Base-by-base conservation (phyloP, 192 early-diverging fungal species). In the Cetraspora pellucida region DNA sequence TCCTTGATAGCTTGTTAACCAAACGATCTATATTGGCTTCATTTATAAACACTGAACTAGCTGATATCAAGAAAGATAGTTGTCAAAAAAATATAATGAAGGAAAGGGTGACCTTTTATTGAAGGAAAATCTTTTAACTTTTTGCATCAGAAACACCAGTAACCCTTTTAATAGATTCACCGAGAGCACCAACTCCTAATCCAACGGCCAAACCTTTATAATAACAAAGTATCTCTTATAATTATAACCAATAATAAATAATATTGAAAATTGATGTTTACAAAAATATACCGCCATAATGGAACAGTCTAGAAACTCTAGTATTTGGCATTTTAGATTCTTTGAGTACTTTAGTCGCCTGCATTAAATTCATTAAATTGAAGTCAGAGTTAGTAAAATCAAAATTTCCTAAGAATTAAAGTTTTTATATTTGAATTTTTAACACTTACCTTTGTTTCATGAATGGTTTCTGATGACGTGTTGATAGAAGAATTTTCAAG, bases 21-120 rank as follows among this genome's bases (percentile, higher is more conserved):
- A 99, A 83, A 5, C 92, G 89, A 75, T 99, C 93, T 45, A 97
- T 87, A 79, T 97, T 99, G 0, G 84, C 84, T 13, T 86, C 86
- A 63, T 83, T 93, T 49, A 98, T 75, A 77, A 94, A 87, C 5
- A 86, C 72, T 1, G 91, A 90, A 8, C 88, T 82, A 5, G 28
- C 64, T 45, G 60, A 65, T 30, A 76, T 83, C 14, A 72, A 77
- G 30, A 76, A 74, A 45, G 79, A 73, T 78, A 77, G 44, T 52
- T 19, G 49, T 17, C 46, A 45, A 16, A 9, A 0, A 27, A 37
- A 19, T 13, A 21, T 14, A 30, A 10, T 31, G 16, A 71, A 30
- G 59, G 17, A 44, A 49, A 19, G 44, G 19, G 43, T 28, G 16
- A 19, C 9, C 19, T 55, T 14, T 27, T 25, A 13, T 50, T 23